Percentiles rank a stretch among this genome's conserved stretches.
These are phyloP conservation scores for Beauveria bassiana DNA, from an alignment of 2,329 filamentous ascomycete species.

Conservation along the genomic window DNA sequence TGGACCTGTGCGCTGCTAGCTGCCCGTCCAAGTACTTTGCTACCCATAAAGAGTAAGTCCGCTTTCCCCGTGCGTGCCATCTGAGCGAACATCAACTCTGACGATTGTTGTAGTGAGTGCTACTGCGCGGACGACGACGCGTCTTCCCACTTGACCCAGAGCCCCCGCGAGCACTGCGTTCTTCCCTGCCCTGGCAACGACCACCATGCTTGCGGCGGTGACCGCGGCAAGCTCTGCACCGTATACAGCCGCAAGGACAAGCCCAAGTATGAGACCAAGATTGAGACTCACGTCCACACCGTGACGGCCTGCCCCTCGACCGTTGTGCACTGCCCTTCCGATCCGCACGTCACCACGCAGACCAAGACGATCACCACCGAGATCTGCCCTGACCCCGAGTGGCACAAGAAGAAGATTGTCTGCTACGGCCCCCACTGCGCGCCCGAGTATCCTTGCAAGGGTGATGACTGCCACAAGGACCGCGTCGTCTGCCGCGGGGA, in stretches of 20 bases:
- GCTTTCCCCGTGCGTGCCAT: neutral
- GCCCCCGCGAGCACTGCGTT: conserved; percentile 12
- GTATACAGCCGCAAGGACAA: conserved; percentile 12
- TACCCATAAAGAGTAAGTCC: conserved; percentile 18
- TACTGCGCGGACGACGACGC: conserved; percentile 17
- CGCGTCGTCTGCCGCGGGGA: conserved; percentile 26
- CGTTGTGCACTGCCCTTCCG: conserved; percentile 19
- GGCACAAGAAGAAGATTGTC: conserved; percentile 26
- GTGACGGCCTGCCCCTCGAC: conserved; percentile 22
- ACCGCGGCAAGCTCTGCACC: conserved; percentile 8
- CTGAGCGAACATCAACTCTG: neutral
- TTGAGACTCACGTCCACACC: conserved; percentile 21
- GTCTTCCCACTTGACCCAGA: conserved; percentile 10
- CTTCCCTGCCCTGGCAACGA: conserved; percentile 15
- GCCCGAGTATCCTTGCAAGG: conserved; percentile 20
- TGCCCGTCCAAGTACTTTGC: conserved; percentile 21
- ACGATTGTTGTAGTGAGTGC: conserved; percentile 15
- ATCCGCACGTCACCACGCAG: conserved; percentile 15
- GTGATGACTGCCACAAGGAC: conserved; percentile 20
- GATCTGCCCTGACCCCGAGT: conserved; percentile 17
- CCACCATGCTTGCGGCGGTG: conserved; percentile 12
- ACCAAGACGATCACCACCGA: conserved; percentile 19
- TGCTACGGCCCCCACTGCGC: conserved; percentile 27
- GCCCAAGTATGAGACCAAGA: conserved; percentile 20
- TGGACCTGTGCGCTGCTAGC: conserved; percentile 18